These are phyloP conservation scores for Stachybotrys chlorohalonatus DNA, from an alignment of 2,329 filamentous ascomycete genomes.

Conservation along the genomic window DNA sequence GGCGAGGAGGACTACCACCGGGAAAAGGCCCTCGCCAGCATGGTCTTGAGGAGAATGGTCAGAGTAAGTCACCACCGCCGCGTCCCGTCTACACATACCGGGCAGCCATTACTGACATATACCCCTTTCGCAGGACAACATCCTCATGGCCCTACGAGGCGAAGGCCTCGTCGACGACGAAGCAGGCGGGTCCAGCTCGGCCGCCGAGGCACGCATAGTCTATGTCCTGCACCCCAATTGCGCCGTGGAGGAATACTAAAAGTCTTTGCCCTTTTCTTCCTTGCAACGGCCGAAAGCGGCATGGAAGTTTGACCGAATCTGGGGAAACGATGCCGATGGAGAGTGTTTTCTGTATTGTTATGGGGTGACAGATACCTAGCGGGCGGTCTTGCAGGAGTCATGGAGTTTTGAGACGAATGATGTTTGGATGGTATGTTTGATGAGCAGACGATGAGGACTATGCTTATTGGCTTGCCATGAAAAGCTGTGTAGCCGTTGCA, in stretches of 20 bases:
- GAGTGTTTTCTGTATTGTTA: not conserved
- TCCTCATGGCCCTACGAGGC: conserved; percentile 70
- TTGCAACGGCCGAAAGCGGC: not conserved
- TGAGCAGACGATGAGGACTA: not conserved
- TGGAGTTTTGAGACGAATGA: not conserved
- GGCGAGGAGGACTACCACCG: conserved; percentile 72
- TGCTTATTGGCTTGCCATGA: not conserved
- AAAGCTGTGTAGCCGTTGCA: too few species aligned
- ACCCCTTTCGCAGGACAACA: conserved; percentile 64
- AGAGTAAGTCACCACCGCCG: conserved; percentile 53
- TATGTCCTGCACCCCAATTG: conserved; percentile 96
- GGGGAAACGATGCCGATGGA: not conserved
- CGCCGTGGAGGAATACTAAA: conserved; percentile 58
- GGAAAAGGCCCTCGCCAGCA: conserved; percentile 64
- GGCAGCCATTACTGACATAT: conserved; percentile 14
- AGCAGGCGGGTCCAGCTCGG: conserved; percentile 33
- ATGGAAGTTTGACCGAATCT: not conserved
- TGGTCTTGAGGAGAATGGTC: conserved; percentile 92
- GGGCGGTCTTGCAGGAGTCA: not conserved
- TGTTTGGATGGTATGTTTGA: not conserved
- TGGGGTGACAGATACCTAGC: not conserved
- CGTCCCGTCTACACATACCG: too few species aligned
- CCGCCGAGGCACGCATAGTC: conserved; percentile 38
- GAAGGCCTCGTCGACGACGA: conserved; percentile 44
- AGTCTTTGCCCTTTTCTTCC: not conserved